Base-by-base conservation (phyloP, 768 basidiomycete genomes). In the Glaciozyma martinii region DNA sequence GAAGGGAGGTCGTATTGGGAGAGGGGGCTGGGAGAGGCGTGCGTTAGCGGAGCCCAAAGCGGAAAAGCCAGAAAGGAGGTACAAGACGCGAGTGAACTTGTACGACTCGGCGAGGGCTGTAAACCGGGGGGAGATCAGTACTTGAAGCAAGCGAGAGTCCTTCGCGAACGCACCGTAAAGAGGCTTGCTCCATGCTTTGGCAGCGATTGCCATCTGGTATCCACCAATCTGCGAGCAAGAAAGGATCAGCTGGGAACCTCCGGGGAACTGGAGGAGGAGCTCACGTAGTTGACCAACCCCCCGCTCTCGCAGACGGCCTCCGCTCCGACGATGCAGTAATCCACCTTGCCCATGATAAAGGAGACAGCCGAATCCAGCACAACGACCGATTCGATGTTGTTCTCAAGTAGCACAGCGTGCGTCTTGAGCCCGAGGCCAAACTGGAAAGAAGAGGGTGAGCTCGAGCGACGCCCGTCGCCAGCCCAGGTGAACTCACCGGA, bases 221-320 rank as follows among this genome's bases (percentile, higher is more conserved):
- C 91, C 91, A 49, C 94, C 94, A 44, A 98, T 88, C 56, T 71
- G 49, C 13, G 71, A 71, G 73, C 72, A 33, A 75, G 72, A n/a
- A 74, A 61, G 7, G 70, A 71, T 72, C 66, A 62, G 43, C 19
- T 44, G 30, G 44, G 33, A n/a, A 0, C 42, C 13, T 29, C 56
- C n/a, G 3, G 32, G 18, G 25, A 32, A 0, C 23, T 37, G 30
- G n/a, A 23, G 37, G 54, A 30, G 47, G 29, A 37, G 47, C 70
- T 23, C 50, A 71, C 59, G 88, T 65, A 89, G 74, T 92, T 92
- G 71, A 93, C 84, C 66, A 90, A 79, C 6, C 92, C 90, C 52
- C 95, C 95, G 67, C 89, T 91, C 77, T 98, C 95, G 8, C 95
- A 94, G 32, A 99, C 93, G 12, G 93, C 95, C 79, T 99, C 95